phyloP scores from a whole-genome alignment of 371 early-diverging fungal species.

The Mortierella polycephala region DNA sequence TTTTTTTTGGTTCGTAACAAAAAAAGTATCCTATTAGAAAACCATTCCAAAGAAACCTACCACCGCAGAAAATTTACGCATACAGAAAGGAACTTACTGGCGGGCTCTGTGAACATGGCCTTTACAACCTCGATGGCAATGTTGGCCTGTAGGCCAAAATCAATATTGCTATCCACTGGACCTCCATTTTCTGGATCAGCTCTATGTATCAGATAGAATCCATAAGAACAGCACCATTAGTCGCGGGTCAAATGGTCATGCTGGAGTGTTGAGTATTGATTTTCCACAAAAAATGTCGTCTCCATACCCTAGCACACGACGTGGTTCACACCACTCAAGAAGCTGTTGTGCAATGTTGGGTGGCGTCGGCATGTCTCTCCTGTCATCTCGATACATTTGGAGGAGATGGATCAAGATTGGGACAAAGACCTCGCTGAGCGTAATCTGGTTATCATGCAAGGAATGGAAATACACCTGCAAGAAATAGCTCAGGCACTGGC shows the following conservation, averaged over 20 bases:
- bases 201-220: constrained; percentile 1
- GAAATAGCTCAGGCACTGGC: constrained; percentile 88
- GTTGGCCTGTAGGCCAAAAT: constrained; percentile 38
- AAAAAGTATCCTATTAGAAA: too few relatives aligned
- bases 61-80: neutral
- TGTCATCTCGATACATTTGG: constrained; percentile 28
- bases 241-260: neutral
- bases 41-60: too few relatives aligned
- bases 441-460: constrained; percentile 70
- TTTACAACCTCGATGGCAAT: constrained; percentile 45
- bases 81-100: constrained; percentile 11
- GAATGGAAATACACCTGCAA: constrained; percentile 86
- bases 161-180: constrained; percentile 12
- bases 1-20: too few relatives aligned
- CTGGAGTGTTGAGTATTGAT: too few relatives aligned
- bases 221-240: neutral
- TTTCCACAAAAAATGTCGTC: neutral
- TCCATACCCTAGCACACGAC: constrained; percentile 43
- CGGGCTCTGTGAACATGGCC: constrained; percentile 32
- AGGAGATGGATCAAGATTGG: constrained; percentile 38
- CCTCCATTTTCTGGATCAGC: constrained; percentile 32
- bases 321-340: constrained; percentile 50
- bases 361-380: constrained; percentile 34
- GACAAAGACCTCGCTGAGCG: constrained; percentile 27
- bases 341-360: constrained; percentile 41